Evolutionary conservation across 768 basidiomycete genomes (phyloP), one percentile per base, ranked within the genome.

Genomic region (Russula griseocarnosa): DNA sequence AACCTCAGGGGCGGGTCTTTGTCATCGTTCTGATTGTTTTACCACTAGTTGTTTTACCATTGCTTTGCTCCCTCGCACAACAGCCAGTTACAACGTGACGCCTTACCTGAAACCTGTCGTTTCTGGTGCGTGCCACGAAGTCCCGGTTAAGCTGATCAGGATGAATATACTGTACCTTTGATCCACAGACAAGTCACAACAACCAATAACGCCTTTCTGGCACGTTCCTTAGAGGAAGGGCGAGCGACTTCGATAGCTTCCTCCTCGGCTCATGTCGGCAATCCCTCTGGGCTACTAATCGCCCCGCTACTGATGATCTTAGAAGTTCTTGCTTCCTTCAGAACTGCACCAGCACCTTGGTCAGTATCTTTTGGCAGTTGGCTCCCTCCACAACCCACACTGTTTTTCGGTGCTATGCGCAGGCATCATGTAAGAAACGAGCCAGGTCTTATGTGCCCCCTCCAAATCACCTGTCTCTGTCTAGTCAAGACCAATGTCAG

Each of bases 241-340:
- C n/a, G 10, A 18, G 18, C 22, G 26, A 34, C n/a, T 54, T 47
- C 18, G 22, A 46, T 32, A 18, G 32, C 57, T 36, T 34, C 40
- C 11, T 24, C 28, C 34, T 36, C 20, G 11, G 34, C 42, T 26
- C 47, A 38, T 52, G 56, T 53, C 20, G 26, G 26, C 9, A 32
- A 49, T 1, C 34, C 22, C 2, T n/a, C 47, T 34, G 44, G 57
- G 51, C 62, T 22, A 53, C 57, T 38, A 55, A 64, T 63, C 46
- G 40, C 52, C 62, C 47, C 52, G 47, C 52, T 55, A 54, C 51
- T 14, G 30, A 24, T 24, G 26, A 58, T 44, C 52, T 46, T 34
- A 30, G 55, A 13, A 24, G 8, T 53, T 52, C 42, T 30, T 11
- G 32, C 8, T 36, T 47, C 36, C 52, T 40, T 28, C 60, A 30